phyloP scores from a whole-genome alignment of 2,329 filamentous ascomycete species.

The Incumbomyces delicatus region DNA sequence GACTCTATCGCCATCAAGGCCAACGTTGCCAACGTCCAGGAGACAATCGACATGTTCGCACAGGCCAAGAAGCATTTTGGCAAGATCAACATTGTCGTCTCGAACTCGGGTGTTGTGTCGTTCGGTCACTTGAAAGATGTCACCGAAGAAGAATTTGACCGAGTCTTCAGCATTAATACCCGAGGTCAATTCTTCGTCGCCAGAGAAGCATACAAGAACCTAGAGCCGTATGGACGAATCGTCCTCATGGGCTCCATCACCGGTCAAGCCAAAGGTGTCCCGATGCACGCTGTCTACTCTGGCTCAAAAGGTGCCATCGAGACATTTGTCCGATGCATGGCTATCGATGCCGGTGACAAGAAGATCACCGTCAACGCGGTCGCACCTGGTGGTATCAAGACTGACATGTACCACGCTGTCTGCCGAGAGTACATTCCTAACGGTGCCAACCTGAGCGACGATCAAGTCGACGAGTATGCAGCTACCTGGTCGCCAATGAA shows the following conservation, averaged over 20 bases:
- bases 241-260: constrained; percentile 65
- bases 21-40: constrained; percentile 54
- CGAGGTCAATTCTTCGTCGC: constrained; percentile 69
- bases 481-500: constrained; percentile 42
- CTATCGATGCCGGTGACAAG: constrained; percentile 58
- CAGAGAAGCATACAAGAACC: constrained; percentile 62
- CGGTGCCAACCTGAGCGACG: constrained; percentile 24
- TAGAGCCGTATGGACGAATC: constrained; percentile 59
- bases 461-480: constrained; percentile 23
- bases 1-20: constrained; percentile 57
- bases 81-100: constrained; percentile 57
- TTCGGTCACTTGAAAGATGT: constrained; percentile 62
- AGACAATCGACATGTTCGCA: constrained; percentile 56
- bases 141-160: constrained; percentile 60
- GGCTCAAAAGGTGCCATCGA: constrained; percentile 68
- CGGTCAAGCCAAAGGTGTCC: constrained; percentile 56
- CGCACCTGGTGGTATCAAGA: constrained; percentile 58
- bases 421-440: constrained; percentile 33
- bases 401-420: constrained; percentile 53
- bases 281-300: constrained; percentile 64
- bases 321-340: constrained; percentile 65
- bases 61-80: constrained; percentile 55
- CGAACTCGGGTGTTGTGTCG: constrained; percentile 48
- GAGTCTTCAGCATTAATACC: constrained; percentile 60
- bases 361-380: constrained; percentile 60